These are phyloP conservation scores for Fulvia fulva DNA, from an alignment of 2,329 filamentous ascomycete genomes.

Conservation along the genomic window DNA sequence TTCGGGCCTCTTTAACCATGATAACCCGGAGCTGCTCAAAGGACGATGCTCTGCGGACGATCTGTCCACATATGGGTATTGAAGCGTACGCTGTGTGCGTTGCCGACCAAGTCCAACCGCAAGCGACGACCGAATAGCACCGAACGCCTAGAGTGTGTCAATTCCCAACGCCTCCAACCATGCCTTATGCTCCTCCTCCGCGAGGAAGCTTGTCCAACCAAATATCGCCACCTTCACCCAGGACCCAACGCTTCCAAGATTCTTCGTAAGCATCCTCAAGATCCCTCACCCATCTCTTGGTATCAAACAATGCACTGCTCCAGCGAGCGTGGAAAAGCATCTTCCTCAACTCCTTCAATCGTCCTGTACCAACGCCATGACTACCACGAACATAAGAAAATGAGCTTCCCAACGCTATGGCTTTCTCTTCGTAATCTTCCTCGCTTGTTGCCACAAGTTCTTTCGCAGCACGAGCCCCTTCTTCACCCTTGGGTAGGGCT, in stretches of 20 bases:
- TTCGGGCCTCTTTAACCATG: not conserved
- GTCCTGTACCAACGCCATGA: slow-evolving; percentile 47
- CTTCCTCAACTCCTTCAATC: slow-evolving; percentile 73
- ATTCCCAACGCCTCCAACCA: slow-evolving; percentile 8
- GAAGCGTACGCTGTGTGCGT: not conserved
- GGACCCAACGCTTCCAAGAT: slow-evolving; percentile 85
- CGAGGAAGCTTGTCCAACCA: slow-evolving; percentile 54
- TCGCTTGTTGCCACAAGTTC: slow-evolving; percentile 79
- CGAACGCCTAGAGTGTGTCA: not conserved
- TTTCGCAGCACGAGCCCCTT: slow-evolving; percentile 62
- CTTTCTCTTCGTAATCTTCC: slow-evolving; percentile 76
- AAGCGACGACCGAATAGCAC: not conserved
- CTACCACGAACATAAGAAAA: slow-evolving; percentile 54
- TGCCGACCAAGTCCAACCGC: not conserved
- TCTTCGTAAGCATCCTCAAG: slow-evolving; percentile 83
- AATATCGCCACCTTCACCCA: slow-evolving; percentile 85
- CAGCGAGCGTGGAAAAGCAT: slow-evolving; percentile 80
- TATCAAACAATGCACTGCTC: slow-evolving; percentile 86
- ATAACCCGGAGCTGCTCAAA: not conserved
- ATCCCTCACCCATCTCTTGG: slow-evolving; percentile 82
- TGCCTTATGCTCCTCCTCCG: slow-evolving; percentile 4
- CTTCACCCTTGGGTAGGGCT: slow-evolving; percentile 67
- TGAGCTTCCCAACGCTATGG: slow-evolving; percentile 62
- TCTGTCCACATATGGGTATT: slow-evolving; percentile 1
- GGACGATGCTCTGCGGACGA: not conserved